Conservation (phyloP, 441 rosid genomes). For the Erysimum pusillum region DNA sequence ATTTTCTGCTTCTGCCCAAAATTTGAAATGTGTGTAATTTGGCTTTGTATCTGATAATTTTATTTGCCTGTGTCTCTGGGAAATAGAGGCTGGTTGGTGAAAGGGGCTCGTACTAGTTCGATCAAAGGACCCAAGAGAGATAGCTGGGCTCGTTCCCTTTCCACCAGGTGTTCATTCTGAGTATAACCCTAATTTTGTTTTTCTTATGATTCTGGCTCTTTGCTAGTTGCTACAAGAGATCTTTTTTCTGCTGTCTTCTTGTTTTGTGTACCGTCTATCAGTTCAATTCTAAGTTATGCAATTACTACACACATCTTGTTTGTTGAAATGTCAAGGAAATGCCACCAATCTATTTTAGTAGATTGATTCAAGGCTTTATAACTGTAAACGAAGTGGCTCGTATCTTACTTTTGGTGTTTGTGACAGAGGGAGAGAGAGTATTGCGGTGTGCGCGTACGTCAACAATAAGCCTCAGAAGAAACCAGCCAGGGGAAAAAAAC, state of each 20-base stretch:
- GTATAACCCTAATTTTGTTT: background rate
- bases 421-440: constrained; percentile 85
- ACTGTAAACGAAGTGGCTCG: constrained; percentile 17
- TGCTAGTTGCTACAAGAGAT: background rate
- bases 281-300: background rate
- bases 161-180: constrained; percentile 66
- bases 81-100: constrained; percentile 33
- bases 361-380: constrained; percentile 6
- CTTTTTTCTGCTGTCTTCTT: background rate
- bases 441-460: constrained; percentile 69
- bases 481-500: constrained; percentile 71
- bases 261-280: background rate
- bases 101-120: constrained; percentile 60
- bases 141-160: constrained; percentile 92
- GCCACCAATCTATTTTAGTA: background rate
- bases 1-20: constrained; percentile 9
- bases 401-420: constrained; percentile 45
- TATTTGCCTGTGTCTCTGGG: constrained; percentile 21
- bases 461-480: constrained; percentile 59
- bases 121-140: constrained; percentile 62
- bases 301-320: constrained; percentile 18
- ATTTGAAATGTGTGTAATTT: background rate
- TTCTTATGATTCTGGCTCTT: constrained; percentile 2
- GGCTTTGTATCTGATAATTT: constrained; percentile 21
- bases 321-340: constrained; percentile 32